Conservation (phyloP, 495 filamentous ascomycete species). For the Penicillium verhagenii region DNA sequence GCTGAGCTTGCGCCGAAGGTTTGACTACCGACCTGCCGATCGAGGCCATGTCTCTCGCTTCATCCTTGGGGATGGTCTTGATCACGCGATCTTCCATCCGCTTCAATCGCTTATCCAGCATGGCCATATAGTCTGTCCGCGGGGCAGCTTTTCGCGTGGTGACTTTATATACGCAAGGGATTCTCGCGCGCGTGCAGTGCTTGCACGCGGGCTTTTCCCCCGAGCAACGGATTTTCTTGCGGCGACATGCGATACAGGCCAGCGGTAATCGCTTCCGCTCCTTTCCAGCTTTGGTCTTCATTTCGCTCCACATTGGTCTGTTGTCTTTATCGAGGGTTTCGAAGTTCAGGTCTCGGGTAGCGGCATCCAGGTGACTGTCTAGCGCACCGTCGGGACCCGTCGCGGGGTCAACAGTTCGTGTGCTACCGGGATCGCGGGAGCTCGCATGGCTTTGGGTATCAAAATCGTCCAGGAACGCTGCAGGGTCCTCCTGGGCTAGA, state of each 20-base stretch:
- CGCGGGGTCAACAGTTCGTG: constrained; percentile 26
- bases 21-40: constrained; percentile 78
- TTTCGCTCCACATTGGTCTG: constrained; percentile 83
- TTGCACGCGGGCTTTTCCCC: constrained; percentile 97
- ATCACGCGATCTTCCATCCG: constrained; percentile 98
- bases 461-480: constrained; percentile 35
- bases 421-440: constrained; percentile 42
- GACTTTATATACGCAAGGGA: constrained; percentile 98
- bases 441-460: constrained; percentile 47
- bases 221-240: constrained; percentile 98
- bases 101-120: constrained; percentile 90
- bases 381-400: constrained; percentile 18
- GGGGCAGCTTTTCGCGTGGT: constrained; percentile 95
- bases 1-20: constrained; percentile 63
- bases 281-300: constrained; percentile 98
- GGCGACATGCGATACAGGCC: constrained; percentile 91
- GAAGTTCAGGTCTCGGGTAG: constrained; percentile 45
- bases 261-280: constrained; percentile 90
- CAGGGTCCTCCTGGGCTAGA: constrained; percentile 31
- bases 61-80: constrained; percentile 89
- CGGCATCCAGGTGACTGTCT: constrained; percentile 25
- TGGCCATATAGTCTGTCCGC: constrained; percentile 97
- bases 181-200: constrained; percentile 89
- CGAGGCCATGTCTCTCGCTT: constrained; percentile 55
- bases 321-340: constrained; percentile 41